These are phyloP conservation scores for Physcia stellaris DNA, from an alignment of 495 filamentous ascomycete genomes.

Conservation along the genomic window DNA sequence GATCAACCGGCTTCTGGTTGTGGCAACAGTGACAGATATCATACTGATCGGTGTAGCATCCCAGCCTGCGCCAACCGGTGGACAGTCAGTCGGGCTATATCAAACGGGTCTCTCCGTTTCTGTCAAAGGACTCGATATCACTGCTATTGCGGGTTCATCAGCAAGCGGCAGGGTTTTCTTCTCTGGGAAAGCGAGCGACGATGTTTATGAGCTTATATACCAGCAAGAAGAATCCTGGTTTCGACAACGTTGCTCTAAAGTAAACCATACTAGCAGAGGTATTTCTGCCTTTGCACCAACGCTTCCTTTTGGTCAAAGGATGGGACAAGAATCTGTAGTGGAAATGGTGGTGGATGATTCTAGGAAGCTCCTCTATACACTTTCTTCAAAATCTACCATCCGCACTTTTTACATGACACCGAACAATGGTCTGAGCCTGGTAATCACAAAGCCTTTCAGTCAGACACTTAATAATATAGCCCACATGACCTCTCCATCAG, in stretches of 20 bases:
- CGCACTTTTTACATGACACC: slow-evolving; percentile 67
- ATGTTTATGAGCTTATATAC: slow-evolving; percentile 88
- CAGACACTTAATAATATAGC: slow-evolving; percentile 53
- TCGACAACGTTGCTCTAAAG: slow-evolving; percentile 59
- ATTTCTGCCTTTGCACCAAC: slow-evolving; percentile 54
- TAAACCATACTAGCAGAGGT: slow-evolving; percentile 74
- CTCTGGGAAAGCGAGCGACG: slow-evolving; percentile 60
- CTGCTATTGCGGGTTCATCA: slow-evolving; percentile 60
- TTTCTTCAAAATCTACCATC: slow-evolving; percentile 75
- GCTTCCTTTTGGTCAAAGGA: slow-evolving; percentile 26
- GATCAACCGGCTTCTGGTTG: slow-evolving; percentile 75
- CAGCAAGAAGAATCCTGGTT: slow-evolving; percentile 98
- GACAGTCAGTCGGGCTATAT: slow-evolving; percentile 59
- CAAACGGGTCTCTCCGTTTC: slow-evolving; percentile 68
- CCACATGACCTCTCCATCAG: slow-evolving; percentile 57
- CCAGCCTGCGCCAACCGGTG: slow-evolving; percentile 43
- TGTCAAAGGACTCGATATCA: slow-evolving; percentile 57
- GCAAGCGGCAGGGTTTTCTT: slow-evolving; percentile 85
- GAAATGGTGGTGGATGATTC: slow-evolving; percentile 82
- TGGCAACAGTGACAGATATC: slow-evolving; percentile 75
- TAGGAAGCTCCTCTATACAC: slow-evolving; percentile 74
- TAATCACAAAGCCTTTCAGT: slow-evolving; percentile 40
- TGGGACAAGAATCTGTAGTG: slow-evolving; percentile 43
- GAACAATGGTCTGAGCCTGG: slow-evolving; percentile 34
- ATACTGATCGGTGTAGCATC: slow-evolving; percentile 68